Conservation (phyloP, 352 stramenopile genomes). For the Globisporangium emineosum region DNA sequence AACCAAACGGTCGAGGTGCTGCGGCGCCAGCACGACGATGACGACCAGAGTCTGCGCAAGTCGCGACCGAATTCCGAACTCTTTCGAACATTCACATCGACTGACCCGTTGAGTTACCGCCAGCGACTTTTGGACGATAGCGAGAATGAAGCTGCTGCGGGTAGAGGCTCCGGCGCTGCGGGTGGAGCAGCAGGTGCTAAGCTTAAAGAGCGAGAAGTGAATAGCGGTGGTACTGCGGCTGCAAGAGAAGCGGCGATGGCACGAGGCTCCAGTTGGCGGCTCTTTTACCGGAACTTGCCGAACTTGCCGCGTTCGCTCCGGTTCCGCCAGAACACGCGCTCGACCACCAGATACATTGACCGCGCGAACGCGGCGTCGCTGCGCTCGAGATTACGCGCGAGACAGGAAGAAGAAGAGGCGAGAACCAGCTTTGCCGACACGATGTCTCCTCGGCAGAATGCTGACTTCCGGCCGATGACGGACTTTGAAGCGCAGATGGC, state of each 20-base stretch:
- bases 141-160: slow-evolving; percentile 21
- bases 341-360: slow-evolving; percentile 75
- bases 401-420: slow-evolving; percentile 45
- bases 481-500: slow-evolving; percentile 60
- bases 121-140: slow-evolving; percentile 56
- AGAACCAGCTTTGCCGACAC: slow-evolving; percentile 30
- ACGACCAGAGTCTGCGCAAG: slow-evolving; percentile 33
- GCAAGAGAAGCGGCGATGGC: not conserved
- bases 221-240: not conserved
- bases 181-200: slow-evolving; percentile 10
- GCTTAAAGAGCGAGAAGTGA: slow-evolving; percentile 9
- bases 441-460: slow-evolving; percentile 25
- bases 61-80: slow-evolving; percentile 55
- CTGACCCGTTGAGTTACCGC: slow-evolving; percentile 51
- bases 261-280: slow-evolving; percentile 41
- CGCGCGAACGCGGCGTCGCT: slow-evolving; percentile 65
- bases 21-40: slow-evolving; percentile 24
- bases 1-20: slow-evolving; percentile 78
- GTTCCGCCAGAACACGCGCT: slow-evolving; percentile 75
- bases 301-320: slow-evolving; percentile 59
- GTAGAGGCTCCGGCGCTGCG: not conserved
- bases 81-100: slow-evolving; percentile 72
- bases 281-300: slow-evolving; percentile 72
- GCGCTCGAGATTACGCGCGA: slow-evolving; percentile 43
- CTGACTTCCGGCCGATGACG: slow-evolving; percentile 25